Conservation (phyloP, 352 stramenopile genomes). For the Pythium brachiatum region DNA sequence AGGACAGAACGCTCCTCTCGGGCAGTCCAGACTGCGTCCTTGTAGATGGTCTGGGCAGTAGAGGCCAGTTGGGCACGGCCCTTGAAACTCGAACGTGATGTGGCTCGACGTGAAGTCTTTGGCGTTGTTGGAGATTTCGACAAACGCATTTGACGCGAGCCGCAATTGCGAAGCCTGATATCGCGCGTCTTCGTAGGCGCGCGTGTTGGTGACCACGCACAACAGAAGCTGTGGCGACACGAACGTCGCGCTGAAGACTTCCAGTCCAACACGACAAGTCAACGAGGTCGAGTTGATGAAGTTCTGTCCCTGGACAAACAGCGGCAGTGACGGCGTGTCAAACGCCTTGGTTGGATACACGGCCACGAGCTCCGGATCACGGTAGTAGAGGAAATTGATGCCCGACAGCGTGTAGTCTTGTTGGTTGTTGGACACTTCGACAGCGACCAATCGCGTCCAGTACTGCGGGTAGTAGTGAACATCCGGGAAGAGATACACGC, state of each 20-base stretch:
- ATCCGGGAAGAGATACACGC: constrained; percentile 74
- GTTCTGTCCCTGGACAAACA: constrained; percentile 71
- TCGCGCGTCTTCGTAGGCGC: constrained; percentile 37
- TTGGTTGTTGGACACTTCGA: constrained; percentile 96
- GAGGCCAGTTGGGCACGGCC: constrained; percentile 77
- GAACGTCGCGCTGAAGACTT: constrained; percentile 83
- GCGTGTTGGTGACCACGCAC: constrained; percentile 65
- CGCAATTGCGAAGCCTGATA: constrained; percentile 19
- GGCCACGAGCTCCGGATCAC: constrained; percentile 69
- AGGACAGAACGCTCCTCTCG: constrained; percentile 74
- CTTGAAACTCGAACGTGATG: constrained; percentile 68
- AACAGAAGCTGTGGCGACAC: constrained; percentile 84
- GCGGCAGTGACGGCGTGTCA: constrained; percentile 36
- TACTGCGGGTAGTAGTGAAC: constrained; percentile 89
- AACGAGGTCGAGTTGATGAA: constrained; percentile 94
- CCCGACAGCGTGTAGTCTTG: constrained; percentile 93
- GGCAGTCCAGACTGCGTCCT: constrained; percentile 50
- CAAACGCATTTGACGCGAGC: constrained; percentile 40
- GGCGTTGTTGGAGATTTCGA: constrained; percentile 95
- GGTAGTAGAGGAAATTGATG: constrained; percentile 91
- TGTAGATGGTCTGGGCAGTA: constrained; percentile 83
- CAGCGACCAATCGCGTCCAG: constrained; percentile 76
- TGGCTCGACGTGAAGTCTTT: constrained; percentile 90
- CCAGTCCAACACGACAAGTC: constrained; percentile 84
- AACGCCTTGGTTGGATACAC: constrained; percentile 62